A percentile compares a stretch with the other conserved stretches of the same genome.
Conservation (phyloP, 495 filamentous ascomycete genomes). For the Neurospora sp. region DNA sequence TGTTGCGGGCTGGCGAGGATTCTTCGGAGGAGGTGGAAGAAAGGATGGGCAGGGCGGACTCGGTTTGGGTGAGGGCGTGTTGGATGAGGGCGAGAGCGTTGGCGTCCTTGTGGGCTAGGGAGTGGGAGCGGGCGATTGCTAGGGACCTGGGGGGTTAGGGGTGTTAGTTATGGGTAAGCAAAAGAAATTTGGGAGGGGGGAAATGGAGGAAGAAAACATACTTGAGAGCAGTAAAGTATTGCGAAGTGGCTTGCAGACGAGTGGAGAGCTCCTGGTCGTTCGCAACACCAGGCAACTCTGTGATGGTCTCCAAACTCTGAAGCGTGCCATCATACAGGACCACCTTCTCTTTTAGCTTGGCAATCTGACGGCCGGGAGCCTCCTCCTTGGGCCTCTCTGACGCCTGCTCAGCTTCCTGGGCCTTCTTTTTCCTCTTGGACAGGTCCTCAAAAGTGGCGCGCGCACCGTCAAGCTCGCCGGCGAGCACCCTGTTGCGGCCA, state of each 20-base stretch:
- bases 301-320: slow-evolving; percentile 79
- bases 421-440: slow-evolving; percentile 32
- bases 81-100: slow-evolving; percentile 79
- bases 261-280: slow-evolving; percentile 66
- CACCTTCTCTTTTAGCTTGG: slow-evolving; percentile 74
- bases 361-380: slow-evolving; percentile 54
- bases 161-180: slow-evolving; percentile 5
- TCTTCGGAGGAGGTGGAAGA: slow-evolving; percentile 22
- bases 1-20: slow-evolving; percentile 28
- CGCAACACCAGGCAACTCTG: slow-evolving; percentile 83
- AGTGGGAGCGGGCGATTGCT: slow-evolving; percentile 76
- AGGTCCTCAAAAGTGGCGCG: slow-evolving; percentile 39
- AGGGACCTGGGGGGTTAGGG: slow-evolving; percentile 50
- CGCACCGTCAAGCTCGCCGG: slow-evolving; percentile 67
- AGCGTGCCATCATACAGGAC: slow-evolving; percentile 90
- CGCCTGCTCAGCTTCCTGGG: slow-evolving; percentile 29
- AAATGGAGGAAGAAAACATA: slow-evolving; percentile 27
- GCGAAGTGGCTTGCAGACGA: slow-evolving; percentile 65
- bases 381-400: slow-evolving; percentile 43
- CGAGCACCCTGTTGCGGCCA: slow-evolving; percentile 81
- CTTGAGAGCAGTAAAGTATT: slow-evolving; percentile 85
- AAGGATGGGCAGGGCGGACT: slow-evolving; percentile 27
- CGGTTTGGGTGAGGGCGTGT: slow-evolving; percentile 51
- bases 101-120: slow-evolving; percentile 56
- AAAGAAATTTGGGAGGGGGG: background rate